Base-by-base conservation (phyloP, 163 green algal species). In the Trebouxiophyceae sp. region DNA sequence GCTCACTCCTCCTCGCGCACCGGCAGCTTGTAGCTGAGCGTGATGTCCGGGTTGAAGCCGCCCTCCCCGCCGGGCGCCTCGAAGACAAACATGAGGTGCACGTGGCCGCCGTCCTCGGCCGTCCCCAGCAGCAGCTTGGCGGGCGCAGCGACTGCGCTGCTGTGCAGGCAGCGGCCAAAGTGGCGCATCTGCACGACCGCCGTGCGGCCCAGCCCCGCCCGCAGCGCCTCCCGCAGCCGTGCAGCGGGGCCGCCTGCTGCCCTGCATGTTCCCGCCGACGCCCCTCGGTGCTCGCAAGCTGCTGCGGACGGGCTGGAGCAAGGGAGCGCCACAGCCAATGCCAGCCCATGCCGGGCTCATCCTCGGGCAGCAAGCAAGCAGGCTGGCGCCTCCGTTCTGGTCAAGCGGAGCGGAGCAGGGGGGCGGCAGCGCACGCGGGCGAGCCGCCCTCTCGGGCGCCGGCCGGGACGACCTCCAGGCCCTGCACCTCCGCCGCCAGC, bases 41-140 rank as follows among this genome's bases (percentile, higher is more conserved):
- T 75, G 20, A 91, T 67, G 24, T 76, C 71, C 27, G 87, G 74
- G 55, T 92, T 82, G 54, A 80, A 86, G 6, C 63, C 69, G 1
- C 55, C 75, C 6, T 81, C 67, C 7, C 27, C 63, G 45, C 55
- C 33, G 4, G 82, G 82, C 65, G 87, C 74, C 0, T 67, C 58
- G 66, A 87, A 91, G 24, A 91, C 79, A 72, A 84, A 87, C 72
- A 92, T 81, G 30, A 91, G 60, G 57, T 91, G 81, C 3, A 75
- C 64, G 72, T 74, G 66, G 27, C 61, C 68, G n/a, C 47, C 39
- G n/a, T 62, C 33, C 30, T 70, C 63, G 2, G 12, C 69, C 29
- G 80, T 80, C 24, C 85, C 85, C 2, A 67, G 78, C 22, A 89
- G 31, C 33, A 89, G 73, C 65, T 88, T 77, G 0, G 79, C 63